Conservation (phyloP, 2,329 filamentous ascomycete genomes). For the Ophiostoma montium region DNA sequence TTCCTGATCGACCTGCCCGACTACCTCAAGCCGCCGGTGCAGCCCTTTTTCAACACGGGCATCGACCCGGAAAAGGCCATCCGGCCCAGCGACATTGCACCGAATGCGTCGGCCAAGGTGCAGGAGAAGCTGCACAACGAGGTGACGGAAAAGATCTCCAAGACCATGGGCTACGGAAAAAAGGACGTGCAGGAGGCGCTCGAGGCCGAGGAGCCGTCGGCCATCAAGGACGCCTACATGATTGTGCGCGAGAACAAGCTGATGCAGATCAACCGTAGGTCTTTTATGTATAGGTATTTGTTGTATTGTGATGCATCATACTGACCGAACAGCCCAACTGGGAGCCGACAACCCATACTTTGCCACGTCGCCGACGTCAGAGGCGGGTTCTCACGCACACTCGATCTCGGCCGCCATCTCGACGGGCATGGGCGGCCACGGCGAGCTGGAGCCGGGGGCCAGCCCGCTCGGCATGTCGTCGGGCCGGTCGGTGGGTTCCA, state of each 20-base stretch:
- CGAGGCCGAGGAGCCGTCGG: slow-evolving; percentile 81
- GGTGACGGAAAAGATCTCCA: slow-evolving; percentile 89
- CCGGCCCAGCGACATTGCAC: slow-evolving; percentile 65
- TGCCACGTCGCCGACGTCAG: slow-evolving; percentile 27
- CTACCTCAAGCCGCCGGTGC: slow-evolving; percentile 74
- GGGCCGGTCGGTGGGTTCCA: slow-evolving; percentile 37
- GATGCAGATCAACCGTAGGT: slow-evolving; percentile 77
- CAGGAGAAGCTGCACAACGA: slow-evolving; percentile 84
- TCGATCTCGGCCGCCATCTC: slow-evolving; percentile 42
- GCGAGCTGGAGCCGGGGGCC: slow-evolving; percentile 23
- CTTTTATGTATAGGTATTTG: background rate
- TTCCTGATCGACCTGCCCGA: slow-evolving; percentile 75
- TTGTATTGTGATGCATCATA: background rate
- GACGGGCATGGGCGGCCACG: slow-evolving; percentile 26
- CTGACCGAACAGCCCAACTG: slow-evolving; percentile 25
- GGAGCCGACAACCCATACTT: slow-evolving; percentile 29
- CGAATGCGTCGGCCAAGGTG: slow-evolving; percentile 60
- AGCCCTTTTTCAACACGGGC: slow-evolving; percentile 90
- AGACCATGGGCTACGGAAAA: slow-evolving; percentile 94
- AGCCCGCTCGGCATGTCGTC: slow-evolving; percentile 43
- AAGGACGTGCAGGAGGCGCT: slow-evolving; percentile 91
- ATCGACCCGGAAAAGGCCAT: slow-evolving; percentile 88
- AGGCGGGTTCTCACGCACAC: slow-evolving; percentile 24
- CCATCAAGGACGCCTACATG: slow-evolving; percentile 97
- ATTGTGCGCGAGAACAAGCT: slow-evolving; percentile 96